Evolutionary conservation across 1,139 yeast species (phyloP), one percentile per base, ranked within the genome.

Genomic region (Blastobotrys persicus): DNA sequence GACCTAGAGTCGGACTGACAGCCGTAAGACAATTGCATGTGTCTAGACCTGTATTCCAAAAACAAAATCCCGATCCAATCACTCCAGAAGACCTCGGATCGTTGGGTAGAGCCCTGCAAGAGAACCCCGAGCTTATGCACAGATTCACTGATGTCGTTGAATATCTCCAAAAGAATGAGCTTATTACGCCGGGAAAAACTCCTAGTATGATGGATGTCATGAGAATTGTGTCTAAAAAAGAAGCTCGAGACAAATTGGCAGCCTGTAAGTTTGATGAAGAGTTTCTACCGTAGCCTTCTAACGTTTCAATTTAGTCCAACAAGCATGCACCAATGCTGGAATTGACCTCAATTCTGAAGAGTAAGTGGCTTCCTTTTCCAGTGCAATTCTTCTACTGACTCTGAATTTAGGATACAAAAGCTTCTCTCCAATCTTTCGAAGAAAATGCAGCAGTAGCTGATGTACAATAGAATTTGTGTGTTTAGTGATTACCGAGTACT

Each of bases 191-290:
- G 2, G 54, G 54, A 9, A 38, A 45, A 37, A 45, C 47, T 6
- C 54, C 54, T 2, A 28, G 45, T 2, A 33, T 44, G 17, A 42
- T 43, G 41, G 47, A 48, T 35, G 49, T 48, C 14, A 45, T 47
- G 31, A 51, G 48, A 38, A 48, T 51, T 31, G 40, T 51, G 31
- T 28, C 49, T 12, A 37, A 45, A 23, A 33, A 41, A 18, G 54
- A 51, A 28, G 54, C 54, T n/a, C 38, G 54, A 16, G 54, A 46
- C 11, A 46, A 45, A 35, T 32, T 51, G 23, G 42, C 42, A 2
- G 51, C 48, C 42, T 46, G 46, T 32, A 13, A 41, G 32, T 45
- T 44, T 4, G 42, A 41, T 13, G 20, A 42, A 23, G n/a, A 37
- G 13, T 26, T n/a, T 4, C 23, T 7, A 37, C 18, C 6, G 20